Base-by-base conservation (phyloP, 1,139 yeast genomes). In the Yamadazyma aaseri region DNA sequence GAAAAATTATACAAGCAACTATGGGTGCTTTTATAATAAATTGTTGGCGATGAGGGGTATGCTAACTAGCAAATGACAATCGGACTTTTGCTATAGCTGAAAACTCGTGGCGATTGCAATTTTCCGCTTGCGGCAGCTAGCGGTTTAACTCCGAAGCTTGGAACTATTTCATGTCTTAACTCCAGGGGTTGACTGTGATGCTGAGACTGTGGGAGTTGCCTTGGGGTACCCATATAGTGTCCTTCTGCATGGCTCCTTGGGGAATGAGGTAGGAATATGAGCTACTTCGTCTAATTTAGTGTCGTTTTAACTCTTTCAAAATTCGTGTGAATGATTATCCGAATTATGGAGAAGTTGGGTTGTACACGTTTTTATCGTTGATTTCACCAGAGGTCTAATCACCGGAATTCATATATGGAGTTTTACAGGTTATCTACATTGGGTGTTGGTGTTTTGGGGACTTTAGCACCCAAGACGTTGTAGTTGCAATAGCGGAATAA, bases 11-110 rank as follows among this genome's bases (percentile, higher is more conserved):
- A n/a, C n/a, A n/a, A n/a, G n/a, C n/a, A n/a, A n/a, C n/a, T n/a
- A n/a, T n/a, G n/a, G n/a, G n/a, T 3, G 5, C 14, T 23, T 22
- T 17, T 24, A 23, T 23, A 23, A 17, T 23, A 28, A 10, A n/a
- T n/a, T n/a, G n/a, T n/a, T n/a, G n/a, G n/a, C n/a, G n/a, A 31
- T 31, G 33, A 31, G 33, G 33, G 33, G 33, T 17, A 31, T 17
- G 6, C 32, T 29, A 29, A 29, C 32, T 17, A 29, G 32, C 15
- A 23, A 29, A 5, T 16, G 12, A 10, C 6, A 22, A 7, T 7
- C 25, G 12, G 25, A 22, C 25, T 22, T 22, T n/a, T 22, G 21
- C 21, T 18, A 18, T 18, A 18, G 21, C 10, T 18, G 21, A 18
- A 18, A 18, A 7, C 7, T 10, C 10, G 21, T 7, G 10, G 10